phyloP scores from a whole-genome alignment of 345 rosid genomes.

The Hibiscus tridactylites region DNA sequence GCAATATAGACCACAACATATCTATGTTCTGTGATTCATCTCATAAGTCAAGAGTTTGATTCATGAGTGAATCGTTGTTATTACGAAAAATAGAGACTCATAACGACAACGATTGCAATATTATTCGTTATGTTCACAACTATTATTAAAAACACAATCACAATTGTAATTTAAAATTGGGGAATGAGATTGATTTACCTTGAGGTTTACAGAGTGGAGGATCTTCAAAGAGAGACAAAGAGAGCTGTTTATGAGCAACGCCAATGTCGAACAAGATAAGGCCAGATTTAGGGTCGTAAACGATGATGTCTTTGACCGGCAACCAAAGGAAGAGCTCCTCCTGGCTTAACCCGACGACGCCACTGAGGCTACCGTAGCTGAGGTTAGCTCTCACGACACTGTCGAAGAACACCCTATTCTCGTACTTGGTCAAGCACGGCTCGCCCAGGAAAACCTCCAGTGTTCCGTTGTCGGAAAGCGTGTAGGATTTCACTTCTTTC shows the following conservation, averaged over 20 bases:
- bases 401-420: slow-evolving; percentile 55
- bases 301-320: slow-evolving; percentile 68
- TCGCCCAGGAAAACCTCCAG: slow-evolving; percentile 66
- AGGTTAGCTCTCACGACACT: slow-evolving; percentile 75
- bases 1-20: too few relatives aligned
- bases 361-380: slow-evolving; percentile 59
- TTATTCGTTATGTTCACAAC: too few relatives aligned
- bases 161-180: too few relatives aligned
- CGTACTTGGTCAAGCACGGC: slow-evolving; percentile 69
- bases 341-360: slow-evolving; percentile 66
- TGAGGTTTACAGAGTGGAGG: slow-evolving; percentile 30
- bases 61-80: too few relatives aligned
- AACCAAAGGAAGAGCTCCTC: slow-evolving; percentile 87
- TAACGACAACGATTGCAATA: too few relatives aligned
- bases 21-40: too few relatives aligned
- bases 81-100: too few relatives aligned
- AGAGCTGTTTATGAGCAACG: slow-evolving; percentile 65
- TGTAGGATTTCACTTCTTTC: slow-evolving; percentile 59
- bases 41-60: too few relatives aligned
- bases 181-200: neutral
- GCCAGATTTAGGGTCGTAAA: slow-evolving; percentile 68
- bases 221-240: slow-evolving; percentile 74
- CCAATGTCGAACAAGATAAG: slow-evolving; percentile 79
- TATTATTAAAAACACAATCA: too few relatives aligned
- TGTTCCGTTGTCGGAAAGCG: slow-evolving; percentile 41